A percentile compares a stretch with the other conserved stretches of the same genome.
Conservation (phyloP, 257 asterid species). For the Forsythia viridissima region DNA sequence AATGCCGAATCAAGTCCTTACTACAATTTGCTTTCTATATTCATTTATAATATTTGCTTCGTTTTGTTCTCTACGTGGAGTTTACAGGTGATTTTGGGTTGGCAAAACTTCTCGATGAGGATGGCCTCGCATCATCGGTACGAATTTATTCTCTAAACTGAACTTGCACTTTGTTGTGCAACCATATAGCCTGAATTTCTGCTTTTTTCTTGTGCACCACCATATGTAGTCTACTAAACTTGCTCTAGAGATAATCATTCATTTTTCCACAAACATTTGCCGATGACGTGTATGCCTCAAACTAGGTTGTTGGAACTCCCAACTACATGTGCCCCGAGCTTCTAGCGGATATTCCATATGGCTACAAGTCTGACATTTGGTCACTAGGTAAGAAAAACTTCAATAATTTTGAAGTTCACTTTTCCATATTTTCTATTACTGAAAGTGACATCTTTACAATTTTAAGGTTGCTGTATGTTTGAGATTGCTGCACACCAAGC, state of each 20-base stretch:
- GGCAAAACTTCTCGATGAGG: slow-evolving; percentile 78
- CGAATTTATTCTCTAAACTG: slow-evolving; percentile 16
- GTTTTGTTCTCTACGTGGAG: slow-evolving; percentile 21
- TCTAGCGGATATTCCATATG: slow-evolving; percentile 78
- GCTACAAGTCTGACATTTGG: slow-evolving; percentile 97
- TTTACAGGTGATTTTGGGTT: slow-evolving; percentile 89
- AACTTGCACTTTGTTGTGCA: not conserved
- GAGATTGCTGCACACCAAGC: slow-evolving; percentile 95
- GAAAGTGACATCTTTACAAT: slow-evolving; percentile 6
- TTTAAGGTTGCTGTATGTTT: slow-evolving; percentile 88
- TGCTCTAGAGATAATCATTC: not conserved
- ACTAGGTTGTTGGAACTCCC: slow-evolving; percentile 79
- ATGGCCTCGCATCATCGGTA: slow-evolving; percentile 83
- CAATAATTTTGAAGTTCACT: not conserved
- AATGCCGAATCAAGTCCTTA: slow-evolving; percentile 19
- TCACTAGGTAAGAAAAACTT: slow-evolving; percentile 64
- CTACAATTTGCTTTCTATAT: not conserved
- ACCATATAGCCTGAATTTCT: not conserved
- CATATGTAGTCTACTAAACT: not conserved
- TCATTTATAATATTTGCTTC: slow-evolving; percentile 15
- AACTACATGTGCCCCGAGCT: slow-evolving; percentile 98
- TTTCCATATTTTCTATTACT: not conserved
- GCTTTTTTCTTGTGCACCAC: not conserved
- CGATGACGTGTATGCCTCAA: slow-evolving; percentile 19
- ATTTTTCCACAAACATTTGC: not conserved